Evolutionary conservation across 352 stramenopile species (phyloP).

Genomic region (Pythium aristosporum): DNA sequence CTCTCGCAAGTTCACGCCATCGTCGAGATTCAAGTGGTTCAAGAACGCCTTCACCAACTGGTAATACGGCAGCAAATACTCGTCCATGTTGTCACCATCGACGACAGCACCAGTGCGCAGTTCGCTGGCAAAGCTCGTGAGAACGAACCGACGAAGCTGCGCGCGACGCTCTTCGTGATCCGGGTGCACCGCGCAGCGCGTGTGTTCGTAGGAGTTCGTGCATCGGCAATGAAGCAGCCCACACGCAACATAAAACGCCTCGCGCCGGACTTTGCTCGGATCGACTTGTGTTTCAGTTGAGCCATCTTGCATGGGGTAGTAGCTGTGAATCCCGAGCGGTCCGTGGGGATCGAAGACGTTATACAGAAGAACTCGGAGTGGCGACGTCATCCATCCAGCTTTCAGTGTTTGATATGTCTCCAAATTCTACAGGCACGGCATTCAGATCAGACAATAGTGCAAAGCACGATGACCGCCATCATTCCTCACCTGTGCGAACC

Average conservation of each 20-base stretch:
- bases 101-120: conserved; percentile 34
- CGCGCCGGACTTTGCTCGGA: conserved; percentile 51
- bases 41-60: conserved; percentile 72
- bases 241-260: conserved; percentile 80
- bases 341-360: conserved; percentile 82
- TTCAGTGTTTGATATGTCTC: conserved; percentile 80
- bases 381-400: conserved; percentile 52
- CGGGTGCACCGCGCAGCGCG: conserved; percentile 5
- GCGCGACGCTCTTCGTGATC: conserved; percentile 9
- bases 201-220: conserved; percentile 67
- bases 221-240: conserved; percentile 66
- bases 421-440: conserved; percentile 42
- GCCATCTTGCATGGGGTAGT: conserved; percentile 61
- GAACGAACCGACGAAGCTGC: conserved; percentile 52
- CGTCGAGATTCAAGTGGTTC: conserved; percentile 57
- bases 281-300: conserved; percentile 28
- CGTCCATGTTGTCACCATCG: conserved; percentile 37
- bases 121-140: conserved; percentile 56
- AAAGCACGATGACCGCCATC: background rate
- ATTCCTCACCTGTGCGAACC: conserved; percentile 74
- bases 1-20: conserved; percentile 12
- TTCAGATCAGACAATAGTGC: background rate
- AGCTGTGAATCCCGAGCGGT: conserved; percentile 75
- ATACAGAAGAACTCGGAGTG: conserved; percentile 64
- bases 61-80: conserved; percentile 59